phyloP scores from a whole-genome alignment of 2,329 filamentous ascomycete genomes.

The Sporothrix schenckii region DNA sequence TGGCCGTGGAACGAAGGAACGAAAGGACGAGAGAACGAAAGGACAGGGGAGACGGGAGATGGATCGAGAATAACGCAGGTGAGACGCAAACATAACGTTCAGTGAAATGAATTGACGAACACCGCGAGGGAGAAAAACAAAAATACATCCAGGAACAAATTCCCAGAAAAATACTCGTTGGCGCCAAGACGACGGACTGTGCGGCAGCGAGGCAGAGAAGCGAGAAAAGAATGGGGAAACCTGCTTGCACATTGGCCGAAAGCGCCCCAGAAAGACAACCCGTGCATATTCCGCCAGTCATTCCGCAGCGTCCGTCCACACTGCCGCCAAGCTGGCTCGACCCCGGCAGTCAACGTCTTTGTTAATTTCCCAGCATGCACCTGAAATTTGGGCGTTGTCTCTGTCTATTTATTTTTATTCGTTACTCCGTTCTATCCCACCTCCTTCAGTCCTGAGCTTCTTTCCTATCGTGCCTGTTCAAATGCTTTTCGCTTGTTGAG shows the following conservation, averaged over 20 bases:
- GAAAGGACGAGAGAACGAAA: too few relatives aligned
- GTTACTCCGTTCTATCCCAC: background rate
- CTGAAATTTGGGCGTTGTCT: slow-evolving; percentile 10
- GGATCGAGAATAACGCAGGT: background rate
- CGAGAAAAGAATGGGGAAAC: background rate
- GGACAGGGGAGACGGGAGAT: background rate
- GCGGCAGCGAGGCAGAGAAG: slow-evolving; percentile 21
- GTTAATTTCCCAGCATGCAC: background rate
- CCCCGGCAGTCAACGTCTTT: slow-evolving; percentile 3
- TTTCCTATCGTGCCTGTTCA: background rate
- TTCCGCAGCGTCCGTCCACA: background rate
- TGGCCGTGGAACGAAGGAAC: background rate
- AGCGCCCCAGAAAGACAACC: background rate
- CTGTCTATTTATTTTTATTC: background rate
- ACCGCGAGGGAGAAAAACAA: too few relatives aligned
- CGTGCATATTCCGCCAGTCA: background rate
- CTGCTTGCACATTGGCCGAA: background rate
- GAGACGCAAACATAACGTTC: background rate
- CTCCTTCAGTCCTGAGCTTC: too few relatives aligned
- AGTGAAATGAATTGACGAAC: background rate
- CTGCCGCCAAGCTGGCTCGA: background rate
- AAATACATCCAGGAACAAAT: background rate
- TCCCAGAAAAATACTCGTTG: slow-evolving; percentile 1
- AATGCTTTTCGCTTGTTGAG: background rate
- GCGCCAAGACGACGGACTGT: slow-evolving; percentile 17